Percentiles rank a stretch among this genome's conserved stretches.
These are phyloP conservation scores for Globisporangium emineosum DNA, from an alignment of 352 stramenopile species.

Conservation along the genomic window DNA sequence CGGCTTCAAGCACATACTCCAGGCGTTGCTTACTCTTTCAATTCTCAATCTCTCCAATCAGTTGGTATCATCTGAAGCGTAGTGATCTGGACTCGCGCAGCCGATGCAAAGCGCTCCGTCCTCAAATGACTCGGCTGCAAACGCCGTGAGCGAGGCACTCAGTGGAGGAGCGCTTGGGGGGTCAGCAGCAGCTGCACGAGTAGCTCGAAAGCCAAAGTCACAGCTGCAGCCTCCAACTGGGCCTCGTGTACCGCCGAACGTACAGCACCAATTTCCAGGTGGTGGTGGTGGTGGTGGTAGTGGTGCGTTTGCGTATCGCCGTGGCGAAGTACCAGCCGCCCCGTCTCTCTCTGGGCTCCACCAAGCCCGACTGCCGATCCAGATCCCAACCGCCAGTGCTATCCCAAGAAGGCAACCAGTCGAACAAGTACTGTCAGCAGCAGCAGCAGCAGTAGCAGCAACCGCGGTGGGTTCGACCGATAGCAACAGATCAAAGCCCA, in stretches of 20 bases:
- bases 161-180: conserved; percentile 18
- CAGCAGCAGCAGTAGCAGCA: no score
- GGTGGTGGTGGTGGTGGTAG: not conserved
- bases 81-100: no score
- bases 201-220: conserved; percentile 6
- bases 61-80: not conserved
- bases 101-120: conserved; percentile 9
- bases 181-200: not conserved
- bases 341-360: not conserved
- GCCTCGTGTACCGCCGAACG: not conserved
- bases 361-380: not conserved
- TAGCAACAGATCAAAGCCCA: not conserved
- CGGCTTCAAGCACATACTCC: not conserved
- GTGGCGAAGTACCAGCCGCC: not conserved
- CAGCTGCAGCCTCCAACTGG: not conserved
- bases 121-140: conserved; percentile 20
- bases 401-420: not conserved
- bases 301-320: not conserved
- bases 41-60: not conserved
- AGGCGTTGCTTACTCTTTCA: no score
- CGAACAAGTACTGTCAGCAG: no score
- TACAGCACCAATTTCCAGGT: conserved; percentile 1
- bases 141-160: conserved; percentile 41
- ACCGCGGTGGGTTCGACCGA: no score
- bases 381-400: not conserved